phyloP scores from a whole-genome alignment of 306 rosid genomes.

The Crotalaria pallida region DNA sequence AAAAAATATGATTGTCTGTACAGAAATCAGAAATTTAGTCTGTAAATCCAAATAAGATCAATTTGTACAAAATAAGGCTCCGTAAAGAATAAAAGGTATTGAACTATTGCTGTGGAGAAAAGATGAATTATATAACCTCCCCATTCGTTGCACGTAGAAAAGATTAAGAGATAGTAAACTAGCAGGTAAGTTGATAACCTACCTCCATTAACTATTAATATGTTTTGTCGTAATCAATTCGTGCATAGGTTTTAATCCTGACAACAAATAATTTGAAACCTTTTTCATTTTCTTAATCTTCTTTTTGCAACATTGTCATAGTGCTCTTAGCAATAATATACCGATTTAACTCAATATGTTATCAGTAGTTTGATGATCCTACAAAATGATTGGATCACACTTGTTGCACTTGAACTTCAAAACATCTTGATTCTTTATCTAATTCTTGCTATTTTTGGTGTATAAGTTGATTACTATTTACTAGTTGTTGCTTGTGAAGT shows the following conservation, averaged over 20 bases:
- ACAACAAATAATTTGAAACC: not conserved
- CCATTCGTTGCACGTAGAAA: not conserved
- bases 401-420: conserved; percentile 4
- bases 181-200: not conserved
- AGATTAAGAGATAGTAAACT: not conserved
- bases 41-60: not conserved
- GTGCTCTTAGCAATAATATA: not conserved
- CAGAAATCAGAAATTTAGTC: not conserved
- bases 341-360: not conserved
- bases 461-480: conserved; percentile 30
- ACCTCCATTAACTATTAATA: not conserved
- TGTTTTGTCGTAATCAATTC: not conserved
- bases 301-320: not conserved
- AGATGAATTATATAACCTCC: not conserved
- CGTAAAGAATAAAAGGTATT: not conserved
- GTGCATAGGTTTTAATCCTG: not conserved
- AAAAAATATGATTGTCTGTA: not conserved
- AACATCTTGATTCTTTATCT: not conserved
- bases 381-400: not conserved
- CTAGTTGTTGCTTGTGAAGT: conserved; percentile 37
- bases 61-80: not conserved
- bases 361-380: not conserved
- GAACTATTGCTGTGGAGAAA: not conserved
- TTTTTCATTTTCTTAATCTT: not conserved
- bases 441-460: not conserved